Evolutionary conservation across 1,284 basidiomycete species (phyloP), one percentile per base, ranked within the genome.

Genomic region (Ceratobasidium sp.): DNA sequence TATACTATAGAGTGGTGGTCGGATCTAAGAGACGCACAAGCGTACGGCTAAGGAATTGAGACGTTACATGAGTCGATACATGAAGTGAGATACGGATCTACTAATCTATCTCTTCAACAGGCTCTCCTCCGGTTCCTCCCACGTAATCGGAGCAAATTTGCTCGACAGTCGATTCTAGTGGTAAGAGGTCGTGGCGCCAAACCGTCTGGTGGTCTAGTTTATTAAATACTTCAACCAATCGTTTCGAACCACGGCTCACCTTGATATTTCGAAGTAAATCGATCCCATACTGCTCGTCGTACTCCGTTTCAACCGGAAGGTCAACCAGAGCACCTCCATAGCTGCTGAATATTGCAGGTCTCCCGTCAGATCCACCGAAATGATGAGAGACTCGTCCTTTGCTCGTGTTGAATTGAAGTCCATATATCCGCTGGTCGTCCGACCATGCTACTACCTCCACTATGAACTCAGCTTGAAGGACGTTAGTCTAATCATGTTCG

Each of bases 371-470:
- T 57, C 52, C 53, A 6, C 65, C 65, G 23, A 32, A 69, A 21
- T 32, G 36, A 1, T 23, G 23, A 12, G 65, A 69, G 2, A 41
- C 34, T 23, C 65, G 3, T 12, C 65, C 65, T 2, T 30, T 43
- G 41, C 41, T 69, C 8, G 65, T 69, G 14, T 46, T 46, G 41
- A 69, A 58, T 30, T 69, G 65, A 16, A 69, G 18, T 1, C n/a
- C 65, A 34, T 8, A 58, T 1, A 58, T 1, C 41, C 53, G 16
- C 10, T 48, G 6, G 1, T 14, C 52, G 12, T 36, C 16, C 4
- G 39, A 26, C 52, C 65, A 57, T 1, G 23, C 41, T n/a, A 69
- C 9, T 3, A 69, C 43, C 43, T 69, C 65, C 3, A 26, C 34
- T n/a, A 69, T 58, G 26, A 57, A 45, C 28, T 69, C 65, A 12